Base-by-base conservation (phyloP, 2,329 filamentous ascomycete genomes). In the Fonsecaea erecta region DNA sequence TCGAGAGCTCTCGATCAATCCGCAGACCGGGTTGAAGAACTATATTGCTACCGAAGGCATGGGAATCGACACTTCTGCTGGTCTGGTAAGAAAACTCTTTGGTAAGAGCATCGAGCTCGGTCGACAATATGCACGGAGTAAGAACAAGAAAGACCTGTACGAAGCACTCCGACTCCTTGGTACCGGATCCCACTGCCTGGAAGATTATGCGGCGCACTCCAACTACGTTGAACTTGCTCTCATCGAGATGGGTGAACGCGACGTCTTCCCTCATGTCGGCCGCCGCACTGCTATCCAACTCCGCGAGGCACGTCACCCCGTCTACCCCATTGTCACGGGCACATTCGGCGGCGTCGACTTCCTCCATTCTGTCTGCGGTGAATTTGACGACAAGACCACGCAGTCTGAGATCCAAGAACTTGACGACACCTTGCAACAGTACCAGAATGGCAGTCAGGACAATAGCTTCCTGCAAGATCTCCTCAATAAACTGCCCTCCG, bases 341-440 rank as follows among this genome's bases (percentile, higher is more conserved):
- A 97, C 93, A 6, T 97, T 97, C 77, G 93, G 93, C 67, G 93
- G 93, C 68, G 93, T 97, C 14, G 94, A 97, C 74, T 97, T 97
- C 79, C 81, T 97, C 66, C 92, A 96, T 80, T 95, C 91, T 7
- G 93, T 96, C 32, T 91, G 87, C 70, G 86, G 86, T 61, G 86
- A 88, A 71, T 87, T 97, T 58, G 90, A 90, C 43, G 93, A 97
- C 78, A 97, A 97, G 80, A 82, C 93, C 66, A 93, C 90, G 32
- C 93, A 97, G 76, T 95, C 91, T 67, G 94, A 98, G 75, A 88
- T 98, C 62, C 87, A 96, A 74, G 89, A 93, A 73, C 88, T 97
- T 11, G 91, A 97, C 77, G 90, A 89, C n/a, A 90, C 91, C 18
- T 88, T 97, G 54, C 77, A 89, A 35, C 77, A 85, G 28, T 84